Conservation (phyloP, 2,329 filamentous ascomycete genomes). For the Nothophaeocryptopus gaeumannii region DNA sequence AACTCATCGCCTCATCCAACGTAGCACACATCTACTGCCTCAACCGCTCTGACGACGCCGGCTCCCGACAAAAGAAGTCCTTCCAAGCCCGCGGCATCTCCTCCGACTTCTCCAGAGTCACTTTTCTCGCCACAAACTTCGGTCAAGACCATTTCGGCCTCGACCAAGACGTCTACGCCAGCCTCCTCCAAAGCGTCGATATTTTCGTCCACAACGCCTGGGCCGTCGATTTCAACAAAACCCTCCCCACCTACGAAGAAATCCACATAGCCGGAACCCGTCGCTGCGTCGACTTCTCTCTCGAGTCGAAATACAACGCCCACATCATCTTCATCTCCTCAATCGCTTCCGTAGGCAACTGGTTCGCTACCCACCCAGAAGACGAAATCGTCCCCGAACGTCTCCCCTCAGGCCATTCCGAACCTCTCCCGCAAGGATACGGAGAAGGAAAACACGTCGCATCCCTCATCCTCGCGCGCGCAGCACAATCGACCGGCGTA, state of each 20-base stretch:
- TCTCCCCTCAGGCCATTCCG: slow-evolving; percentile 27
- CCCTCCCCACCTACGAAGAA: slow-evolving; percentile 32
- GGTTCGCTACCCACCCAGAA: slow-evolving; percentile 14
- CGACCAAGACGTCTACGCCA: slow-evolving; percentile 19
- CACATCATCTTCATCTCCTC: slow-evolving; percentile 41
- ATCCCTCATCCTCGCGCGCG: slow-evolving; percentile 31
- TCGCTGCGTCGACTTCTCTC: slow-evolving; percentile 30
- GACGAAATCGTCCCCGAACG: slow-evolving; percentile 33
- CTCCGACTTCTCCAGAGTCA: slow-evolving; percentile 28
- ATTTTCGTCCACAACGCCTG: slow-evolving; percentile 39
- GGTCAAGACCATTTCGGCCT: slow-evolving; percentile 29
- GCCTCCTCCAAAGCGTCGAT: slow-evolving; percentile 25
- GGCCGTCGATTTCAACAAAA: slow-evolving; percentile 40
- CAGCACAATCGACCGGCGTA: slow-evolving; percentile 28
- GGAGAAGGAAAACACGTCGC: slow-evolving; percentile 40
- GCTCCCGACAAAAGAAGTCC: slow-evolving; percentile 22
- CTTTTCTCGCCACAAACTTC: slow-evolving; percentile 28
- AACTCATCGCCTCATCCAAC: slow-evolving; percentile 26
- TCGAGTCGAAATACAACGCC: slow-evolving; percentile 24
- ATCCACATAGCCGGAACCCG: slow-evolving; percentile 33
- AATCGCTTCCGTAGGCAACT: slow-evolving; percentile 37
- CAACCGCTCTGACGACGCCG: slow-evolving; percentile 28
- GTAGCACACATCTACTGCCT: slow-evolving; percentile 34
- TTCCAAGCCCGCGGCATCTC: slow-evolving; percentile 24
- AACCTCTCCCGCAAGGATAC: slow-evolving; percentile 37